These are phyloP conservation scores for Grosmannia clavigera DNA, from an alignment of 2,329 filamentous ascomycete species.

Conservation along the genomic window DNA sequence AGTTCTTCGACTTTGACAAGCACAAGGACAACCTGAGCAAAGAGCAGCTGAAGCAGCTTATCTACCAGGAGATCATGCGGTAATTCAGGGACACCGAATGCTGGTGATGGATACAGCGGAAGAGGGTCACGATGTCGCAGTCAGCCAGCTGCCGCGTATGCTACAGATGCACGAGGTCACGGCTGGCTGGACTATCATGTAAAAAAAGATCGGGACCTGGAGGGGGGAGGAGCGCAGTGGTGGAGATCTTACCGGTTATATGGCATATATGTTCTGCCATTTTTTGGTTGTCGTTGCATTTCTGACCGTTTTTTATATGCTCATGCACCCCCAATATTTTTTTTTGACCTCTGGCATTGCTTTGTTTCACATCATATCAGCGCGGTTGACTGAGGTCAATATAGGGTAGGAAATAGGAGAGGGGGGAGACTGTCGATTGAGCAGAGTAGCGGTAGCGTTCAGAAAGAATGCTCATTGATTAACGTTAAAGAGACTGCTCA, in stretches of 20 bases:
- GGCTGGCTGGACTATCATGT: slow-evolving; percentile 4
- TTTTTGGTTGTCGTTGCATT: background rate
- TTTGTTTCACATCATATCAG: background rate
- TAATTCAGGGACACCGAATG: background rate
- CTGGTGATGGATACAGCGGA: background rate
- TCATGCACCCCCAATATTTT: background rate
- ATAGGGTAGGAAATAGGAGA: background rate
- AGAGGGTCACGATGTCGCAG: background rate
- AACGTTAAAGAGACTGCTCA: background rate
- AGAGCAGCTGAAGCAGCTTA: slow-evolving; percentile 93
- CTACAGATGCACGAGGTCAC: background rate
- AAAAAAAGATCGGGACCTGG: background rate
- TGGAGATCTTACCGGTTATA: background rate
- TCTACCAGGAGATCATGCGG: slow-evolving; percentile 91
- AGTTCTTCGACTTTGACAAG: slow-evolving; percentile 99
- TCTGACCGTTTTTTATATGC: background rate
- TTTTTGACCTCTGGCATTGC: background rate
- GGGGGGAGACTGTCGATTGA: background rate
- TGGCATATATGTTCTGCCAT: background rate
- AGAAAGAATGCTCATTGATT: background rate
- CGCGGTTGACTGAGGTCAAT: background rate
- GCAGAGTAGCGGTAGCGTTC: background rate
- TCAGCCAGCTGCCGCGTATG: background rate
- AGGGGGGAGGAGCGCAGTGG: background rate
- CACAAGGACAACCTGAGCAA: slow-evolving; percentile 98